Percentiles rank a stretch among this genome's conserved stretches.
phyloP scores from a whole-genome alignment of 2,329 filamentous ascomycete species.

The Kalaharituber pfeilii region DNA sequence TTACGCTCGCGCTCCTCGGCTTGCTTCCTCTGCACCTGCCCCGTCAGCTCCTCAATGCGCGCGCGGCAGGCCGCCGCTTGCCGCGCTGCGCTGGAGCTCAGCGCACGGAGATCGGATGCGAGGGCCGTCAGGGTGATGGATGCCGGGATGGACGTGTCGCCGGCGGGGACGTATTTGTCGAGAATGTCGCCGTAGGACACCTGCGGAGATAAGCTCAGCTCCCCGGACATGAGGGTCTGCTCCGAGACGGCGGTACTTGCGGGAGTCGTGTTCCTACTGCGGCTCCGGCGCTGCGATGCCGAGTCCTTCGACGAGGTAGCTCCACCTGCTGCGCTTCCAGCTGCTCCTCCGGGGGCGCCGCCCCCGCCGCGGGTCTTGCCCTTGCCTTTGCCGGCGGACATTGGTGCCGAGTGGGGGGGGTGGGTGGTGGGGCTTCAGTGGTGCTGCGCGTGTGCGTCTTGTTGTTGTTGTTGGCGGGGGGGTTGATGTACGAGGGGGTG shows the following conservation, averaged over 20 bases:
- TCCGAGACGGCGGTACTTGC: conserved; percentile 37
- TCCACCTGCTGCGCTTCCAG: not conserved
- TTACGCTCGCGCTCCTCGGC: conserved; percentile 11
- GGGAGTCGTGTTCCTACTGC: conserved; percentile 64
- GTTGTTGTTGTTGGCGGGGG: not conserved
- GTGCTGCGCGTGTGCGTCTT: not conserved
- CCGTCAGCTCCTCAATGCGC: conserved; percentile 9
- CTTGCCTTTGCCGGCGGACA: conserved; percentile 17
- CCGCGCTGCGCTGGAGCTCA: conserved; percentile 10
- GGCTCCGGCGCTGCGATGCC: conserved; percentile 35
- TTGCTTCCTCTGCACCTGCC: conserved; percentile 11
- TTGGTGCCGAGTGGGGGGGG: not conserved
- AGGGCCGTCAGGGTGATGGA: conserved; percentile 13
- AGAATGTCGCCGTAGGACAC: conserved; percentile 18
- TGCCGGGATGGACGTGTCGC: conserved; percentile 14
- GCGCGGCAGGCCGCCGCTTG: conserved; percentile 6
- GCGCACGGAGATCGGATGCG: conserved; percentile 7
- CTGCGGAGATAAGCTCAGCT: conserved; percentile 6
- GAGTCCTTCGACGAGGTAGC: not conserved
- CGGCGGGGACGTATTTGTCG: conserved; percentile 13
- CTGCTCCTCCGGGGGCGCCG: conserved; percentile 9
- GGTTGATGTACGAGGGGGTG: not conserved
- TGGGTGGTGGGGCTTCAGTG: not conserved
- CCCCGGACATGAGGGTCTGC: conserved; percentile 24
- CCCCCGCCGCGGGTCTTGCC: conserved; percentile 16